phyloP scores from a whole-genome alignment of 768 basidiomycete species.

The Symmetrospora coprosmae region DNA sequence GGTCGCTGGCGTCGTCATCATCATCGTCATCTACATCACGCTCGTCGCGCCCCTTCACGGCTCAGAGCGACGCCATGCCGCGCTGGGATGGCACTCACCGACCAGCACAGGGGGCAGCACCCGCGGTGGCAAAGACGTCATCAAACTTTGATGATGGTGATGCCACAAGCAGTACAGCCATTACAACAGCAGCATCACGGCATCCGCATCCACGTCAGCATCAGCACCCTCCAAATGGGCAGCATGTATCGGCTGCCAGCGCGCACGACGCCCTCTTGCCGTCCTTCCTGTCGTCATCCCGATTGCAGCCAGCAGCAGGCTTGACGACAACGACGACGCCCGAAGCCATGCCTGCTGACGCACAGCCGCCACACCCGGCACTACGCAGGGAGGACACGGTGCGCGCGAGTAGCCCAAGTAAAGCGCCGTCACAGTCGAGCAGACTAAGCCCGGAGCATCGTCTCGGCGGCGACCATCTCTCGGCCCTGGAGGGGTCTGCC shows the following conservation, averaged over 20 bases:
- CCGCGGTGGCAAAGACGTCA: not conserved
- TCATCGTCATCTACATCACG: not conserved
- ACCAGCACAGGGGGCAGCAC: not conserved
- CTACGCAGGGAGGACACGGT: too few species aligned
- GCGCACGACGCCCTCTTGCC: not conserved
- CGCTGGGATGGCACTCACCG: not conserved
- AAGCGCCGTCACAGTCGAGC: too few species aligned
- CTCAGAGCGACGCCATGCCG: not conserved
- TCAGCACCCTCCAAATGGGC: not conserved
- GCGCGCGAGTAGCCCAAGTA: too few species aligned
- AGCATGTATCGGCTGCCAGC: not conserved
- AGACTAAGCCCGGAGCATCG: too few species aligned
- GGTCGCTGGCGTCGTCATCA: too few species aligned
- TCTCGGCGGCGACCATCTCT: not conserved
- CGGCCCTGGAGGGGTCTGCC: not conserved
- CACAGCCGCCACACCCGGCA: too few species aligned
- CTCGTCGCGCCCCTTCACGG: not conserved
- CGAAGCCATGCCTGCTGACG: too few species aligned
- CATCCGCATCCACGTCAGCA: too few species aligned
- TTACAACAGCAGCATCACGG: not conserved
- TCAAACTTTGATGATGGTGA: not conserved
- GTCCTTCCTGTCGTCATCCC: not conserved
- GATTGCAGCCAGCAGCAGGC: not conserved
- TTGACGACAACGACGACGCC: not conserved
- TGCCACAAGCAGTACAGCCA: not conserved